Conservation (phyloP, 768 basidiomycete species). For the Termitomyces sp. region DNA sequence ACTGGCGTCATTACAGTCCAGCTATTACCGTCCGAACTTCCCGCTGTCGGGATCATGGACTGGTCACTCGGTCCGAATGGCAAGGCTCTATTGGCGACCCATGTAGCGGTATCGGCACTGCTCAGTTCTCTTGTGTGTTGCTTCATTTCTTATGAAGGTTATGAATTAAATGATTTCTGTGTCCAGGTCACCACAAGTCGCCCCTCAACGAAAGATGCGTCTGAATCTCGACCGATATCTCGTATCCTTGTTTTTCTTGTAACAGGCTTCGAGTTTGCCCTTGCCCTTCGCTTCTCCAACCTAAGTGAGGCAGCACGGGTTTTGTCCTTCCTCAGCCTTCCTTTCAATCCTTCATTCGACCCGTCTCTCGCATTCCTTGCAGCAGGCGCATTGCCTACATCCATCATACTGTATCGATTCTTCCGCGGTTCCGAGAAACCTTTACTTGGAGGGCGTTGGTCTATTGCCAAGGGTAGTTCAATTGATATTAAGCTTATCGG, state of each 20-base stretch:
- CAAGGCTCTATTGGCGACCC: constrained; percentile 33
- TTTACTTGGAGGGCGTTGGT: constrained; percentile 41
- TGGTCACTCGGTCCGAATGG: constrained; percentile 39
- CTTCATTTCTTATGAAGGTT: constrained; percentile 13
- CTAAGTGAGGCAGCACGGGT: constrained; percentile 48
- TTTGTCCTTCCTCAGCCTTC: constrained; percentile 49
- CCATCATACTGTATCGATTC: constrained; percentile 40
- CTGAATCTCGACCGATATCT: constrained; percentile 16
- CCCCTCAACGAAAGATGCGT: constrained; percentile 5
- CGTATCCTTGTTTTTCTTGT: constrained; percentile 38
- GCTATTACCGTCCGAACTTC: constrained; percentile 32
- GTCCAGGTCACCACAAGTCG: constrained; percentile 4
- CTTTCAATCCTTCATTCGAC: constrained; percentile 48
- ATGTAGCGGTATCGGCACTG: constrained; percentile 27
- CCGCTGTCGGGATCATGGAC: constrained; percentile 26
- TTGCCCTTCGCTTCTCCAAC: constrained; percentile 52
- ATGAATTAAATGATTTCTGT: neutral
- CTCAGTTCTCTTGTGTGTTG: constrained; percentile 28
- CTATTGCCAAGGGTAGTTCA: constrained; percentile 32
- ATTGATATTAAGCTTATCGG: constrained; percentile 44
- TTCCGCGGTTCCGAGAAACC: constrained; percentile 35
- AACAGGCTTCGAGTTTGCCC: constrained; percentile 47
- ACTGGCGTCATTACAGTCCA: constrained; percentile 45
- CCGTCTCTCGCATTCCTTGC: constrained; percentile 55
- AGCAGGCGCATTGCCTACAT: constrained; percentile 45